Evolutionary conservation across 805 yeast genomes (phyloP), one percentile per base, ranked within the genome.

Genomic region (Starmera amethionina): DNA sequence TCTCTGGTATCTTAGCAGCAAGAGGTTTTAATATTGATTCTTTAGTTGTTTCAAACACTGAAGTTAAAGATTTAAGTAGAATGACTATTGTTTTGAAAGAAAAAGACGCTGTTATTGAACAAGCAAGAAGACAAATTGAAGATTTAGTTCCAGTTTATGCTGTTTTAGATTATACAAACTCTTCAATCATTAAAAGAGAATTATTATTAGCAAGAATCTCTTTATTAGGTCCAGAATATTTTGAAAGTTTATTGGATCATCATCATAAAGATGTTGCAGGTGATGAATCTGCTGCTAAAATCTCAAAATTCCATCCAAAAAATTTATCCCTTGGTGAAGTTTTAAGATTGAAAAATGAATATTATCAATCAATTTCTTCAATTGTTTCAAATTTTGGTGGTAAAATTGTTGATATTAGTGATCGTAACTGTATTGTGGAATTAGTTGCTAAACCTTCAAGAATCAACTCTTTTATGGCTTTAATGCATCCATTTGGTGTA

Each of bases 1-100:
- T 93, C 34, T 83, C 97, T 7, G 96, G 97, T 41, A 88, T 95
- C 40, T 73, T 93, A 50, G 98, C 98, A 32, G 97, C 97, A 32
- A 76, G 98, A 62, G 98, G 98, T 14, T 93, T 93, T 77, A 93
- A 93, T 68, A 93, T 93, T 56, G 98, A 93, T 63, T 90, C 97
- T 10, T 73, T 93, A 48, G 96, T 93, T 43, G 98, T 93, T 36
- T 90, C 96, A 61, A 85, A 81, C 68, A 93, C 98, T 32, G 97
- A 90, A 62, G 97, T 93, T 44, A 79, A 82, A 63, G 97, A 93
- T 59, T 73, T 93, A 51, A 85, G 96, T 28, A 76, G 98, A 61
- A 93, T 93, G 98, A 93, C 98, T 8, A 86, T 93, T 52, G 96
- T 87, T 10, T 70, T 93, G 54, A 81, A 79, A 42, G 98, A 97